These are phyloP conservation scores for Xylaria sp. DNA, from an alignment of 2,329 filamentous ascomycete genomes.

Conservation along the genomic window DNA sequence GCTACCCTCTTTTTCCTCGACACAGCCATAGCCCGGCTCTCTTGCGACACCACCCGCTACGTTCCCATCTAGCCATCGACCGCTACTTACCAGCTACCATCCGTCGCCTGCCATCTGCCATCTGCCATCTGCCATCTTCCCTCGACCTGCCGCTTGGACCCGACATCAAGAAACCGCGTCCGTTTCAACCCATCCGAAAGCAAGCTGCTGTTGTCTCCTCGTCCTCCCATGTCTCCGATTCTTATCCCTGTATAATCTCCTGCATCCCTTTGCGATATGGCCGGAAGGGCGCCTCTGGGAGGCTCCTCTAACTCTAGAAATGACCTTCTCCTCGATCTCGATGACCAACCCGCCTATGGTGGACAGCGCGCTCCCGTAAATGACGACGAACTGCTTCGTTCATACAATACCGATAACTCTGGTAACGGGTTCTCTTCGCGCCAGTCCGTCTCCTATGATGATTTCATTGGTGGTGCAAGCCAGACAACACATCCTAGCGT, in stretches of 20 bases:
- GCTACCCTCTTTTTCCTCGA: conserved; percentile 36
- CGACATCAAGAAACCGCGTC: conserved; percentile 12
- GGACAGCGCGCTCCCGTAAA: conserved; percentile 80
- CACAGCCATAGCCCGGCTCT: conserved; percentile 29
- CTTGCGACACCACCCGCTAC: conserved; percentile 28
- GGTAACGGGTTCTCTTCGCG: conserved; percentile 69
- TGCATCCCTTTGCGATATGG: conserved; percentile 64
- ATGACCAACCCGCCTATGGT: conserved; percentile 76
- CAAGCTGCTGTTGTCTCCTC: conserved; percentile 12
- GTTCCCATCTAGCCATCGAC: conserved; percentile 16
- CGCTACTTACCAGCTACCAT: neutral
- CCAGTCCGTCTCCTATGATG: conserved; percentile 92
- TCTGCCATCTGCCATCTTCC: conserved; percentile 1
- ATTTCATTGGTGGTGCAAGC: conserved; percentile 79
- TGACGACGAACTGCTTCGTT: conserved; percentile 82
- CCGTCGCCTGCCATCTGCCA: neutral
- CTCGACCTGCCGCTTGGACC: conserved; percentile 23
- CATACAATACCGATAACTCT: conserved; percentile 72
- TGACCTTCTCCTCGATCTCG: conserved; percentile 78
- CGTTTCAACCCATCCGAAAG: conserved; percentile 6
- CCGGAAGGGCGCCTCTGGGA: conserved; percentile 66
- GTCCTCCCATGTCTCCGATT: conserved; percentile 48
- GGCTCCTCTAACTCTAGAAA: conserved; percentile 59
- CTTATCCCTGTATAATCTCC: conserved; percentile 43
- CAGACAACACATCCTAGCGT: conserved; percentile 60